Evolutionary conservation across 805 yeast genomes (phyloP), one percentile per base, ranked within the genome.

Genomic region (Kurtzmaniella fragi): DNA sequence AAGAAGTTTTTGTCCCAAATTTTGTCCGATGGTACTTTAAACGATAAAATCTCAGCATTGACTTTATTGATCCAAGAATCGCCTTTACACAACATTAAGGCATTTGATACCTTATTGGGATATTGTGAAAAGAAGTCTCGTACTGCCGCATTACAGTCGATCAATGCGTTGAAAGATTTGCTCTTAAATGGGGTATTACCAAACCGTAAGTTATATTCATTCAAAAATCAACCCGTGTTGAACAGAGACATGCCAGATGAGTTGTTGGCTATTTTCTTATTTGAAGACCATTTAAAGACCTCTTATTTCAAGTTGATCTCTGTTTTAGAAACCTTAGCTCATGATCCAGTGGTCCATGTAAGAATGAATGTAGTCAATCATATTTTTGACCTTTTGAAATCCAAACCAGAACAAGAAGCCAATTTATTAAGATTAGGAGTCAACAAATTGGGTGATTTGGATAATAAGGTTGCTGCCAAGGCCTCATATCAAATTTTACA

Each of bases 321-420:
- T 44, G 71, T 79, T 2, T 70, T 93, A 47, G 99, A 93, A 63
- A 72, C 67, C 40, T 68, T 91, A 40, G 75, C 87, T n/a, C 95
- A 87, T 54, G 99, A 93, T 59, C 84, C 96, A 11, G 89, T 93
- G 49, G 78, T 82, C 42, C 91, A 85, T 55, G 95, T 91, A 32
- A 80, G 95, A 59, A 73, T 82, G 70, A 85, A 79, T 45, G 79
- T 84, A 23, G 76, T 89, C 27, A 68, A 77, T 31, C 89, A 86
- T 54, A 75, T 90, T 26, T 85, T 89, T 49, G 95, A 85, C 41
- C 69, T 93, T 32, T 67, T 93, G 43, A 80, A 80, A 46, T 71
- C 83, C 5, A 91, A 90, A 60, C 98, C 99, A 3, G 99, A 93
- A 66, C 99, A 93, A 69, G 99, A 93, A 61, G 95, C 82, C 38